phyloP scores from a whole-genome alignment of 1,284 basidiomycete genomes.

The Pyrrhoderma noxium region DNA sequence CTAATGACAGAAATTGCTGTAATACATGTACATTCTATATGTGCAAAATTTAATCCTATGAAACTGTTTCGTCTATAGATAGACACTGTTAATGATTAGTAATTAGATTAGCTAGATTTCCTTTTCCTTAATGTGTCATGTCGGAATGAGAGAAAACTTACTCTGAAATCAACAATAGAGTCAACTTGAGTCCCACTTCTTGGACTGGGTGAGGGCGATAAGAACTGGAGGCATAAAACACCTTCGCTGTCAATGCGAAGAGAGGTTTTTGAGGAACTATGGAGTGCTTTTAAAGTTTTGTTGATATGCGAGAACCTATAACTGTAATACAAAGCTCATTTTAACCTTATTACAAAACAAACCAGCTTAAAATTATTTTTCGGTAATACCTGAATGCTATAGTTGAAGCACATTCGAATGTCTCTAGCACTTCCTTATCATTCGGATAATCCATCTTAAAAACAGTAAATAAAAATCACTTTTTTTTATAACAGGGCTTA shows the following conservation, averaged over 20 bases:
- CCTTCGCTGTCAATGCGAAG: conserved; percentile 77
- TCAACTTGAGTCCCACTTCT: conserved; percentile 39
- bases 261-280: conserved; percentile 78
- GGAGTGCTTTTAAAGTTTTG: conserved; percentile 64
- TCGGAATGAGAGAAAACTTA: conserved; percentile 38
- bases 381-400: conserved; percentile 81
- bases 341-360: too few species aligned
- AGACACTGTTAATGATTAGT: conserved; percentile 7
- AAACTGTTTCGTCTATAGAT: conserved; percentile 11
- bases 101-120: too few species aligned
- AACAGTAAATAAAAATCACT: too few species aligned
- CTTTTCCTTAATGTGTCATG: too few species aligned
- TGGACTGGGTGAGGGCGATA: conserved; percentile 63
- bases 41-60: neutral
- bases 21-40: neutral
- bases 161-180: conserved; percentile 80
- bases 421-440: conserved; percentile 82
- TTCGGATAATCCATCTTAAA: conserved; percentile 87
- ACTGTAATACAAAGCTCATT: conserved; percentile 36
- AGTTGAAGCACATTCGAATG: conserved; percentile 66
- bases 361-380: too few species aligned
- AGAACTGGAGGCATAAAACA: conserved; percentile 76
- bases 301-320: conserved; percentile 74
- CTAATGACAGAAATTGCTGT: too few species aligned
- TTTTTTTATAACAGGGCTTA: too few species aligned